Evolutionary conservation across 208 protist species (phyloP).

Genomic region (Leishmania guyanensis): DNA sequence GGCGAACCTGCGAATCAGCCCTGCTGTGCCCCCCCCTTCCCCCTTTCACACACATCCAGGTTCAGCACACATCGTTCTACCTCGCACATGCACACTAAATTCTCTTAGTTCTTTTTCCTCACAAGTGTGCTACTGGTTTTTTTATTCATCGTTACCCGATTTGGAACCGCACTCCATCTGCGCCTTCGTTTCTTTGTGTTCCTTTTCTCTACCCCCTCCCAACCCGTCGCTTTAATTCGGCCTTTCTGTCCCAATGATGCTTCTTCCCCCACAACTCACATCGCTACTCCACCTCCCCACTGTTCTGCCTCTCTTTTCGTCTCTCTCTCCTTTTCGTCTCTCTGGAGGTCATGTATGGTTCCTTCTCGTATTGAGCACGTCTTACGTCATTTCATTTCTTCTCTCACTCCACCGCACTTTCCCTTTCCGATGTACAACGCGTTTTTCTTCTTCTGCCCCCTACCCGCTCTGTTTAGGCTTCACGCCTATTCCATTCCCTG

Average conservation of each 20-base stretch:
- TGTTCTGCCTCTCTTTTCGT: neutral
- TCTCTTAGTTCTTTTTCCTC: neutral
- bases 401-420: neutral
- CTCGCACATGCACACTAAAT: neutral
- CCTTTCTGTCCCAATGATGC: neutral
- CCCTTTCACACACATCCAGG: neutral
- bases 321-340: neutral
- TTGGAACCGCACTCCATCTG: neutral
- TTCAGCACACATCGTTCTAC: neutral
- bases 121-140: neutral
- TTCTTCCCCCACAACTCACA: neutral
- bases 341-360: neutral
- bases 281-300: neutral
- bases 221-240: neutral
- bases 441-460: neutral
- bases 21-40: neutral
- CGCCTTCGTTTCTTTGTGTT: neutral
- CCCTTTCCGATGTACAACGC: neutral
- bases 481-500: too few relatives aligned
- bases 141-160: neutral
- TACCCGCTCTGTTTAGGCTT: neutral
- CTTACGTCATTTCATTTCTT: too few relatives aligned
- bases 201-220: neutral
- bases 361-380: neutral
- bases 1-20: neutral